Conservation (phyloP, 768 basidiomycete species). For the Tulasnella sp. region DNA sequence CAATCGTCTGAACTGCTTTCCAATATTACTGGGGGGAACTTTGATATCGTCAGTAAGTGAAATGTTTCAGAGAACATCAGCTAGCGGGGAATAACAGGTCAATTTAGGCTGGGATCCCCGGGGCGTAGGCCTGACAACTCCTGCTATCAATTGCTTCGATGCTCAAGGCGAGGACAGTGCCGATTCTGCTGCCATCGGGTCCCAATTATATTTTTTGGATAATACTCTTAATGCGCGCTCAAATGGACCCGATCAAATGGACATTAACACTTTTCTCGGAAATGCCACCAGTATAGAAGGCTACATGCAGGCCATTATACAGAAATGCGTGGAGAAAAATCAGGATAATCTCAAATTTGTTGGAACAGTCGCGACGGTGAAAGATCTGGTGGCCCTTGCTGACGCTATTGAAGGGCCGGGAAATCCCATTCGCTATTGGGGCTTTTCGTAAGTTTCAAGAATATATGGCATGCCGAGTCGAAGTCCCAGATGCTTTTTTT, state of each 20-base stretch:
- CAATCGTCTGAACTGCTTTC: neutral
- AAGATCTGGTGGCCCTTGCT: neutral
- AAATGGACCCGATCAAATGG: neutral
- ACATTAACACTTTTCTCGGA: neutral
- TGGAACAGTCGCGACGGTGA: neutral
- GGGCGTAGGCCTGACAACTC: neutral
- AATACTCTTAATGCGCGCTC: neutral
- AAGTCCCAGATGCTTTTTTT: neutral
- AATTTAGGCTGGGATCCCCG: neutral
- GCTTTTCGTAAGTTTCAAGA: neutral
- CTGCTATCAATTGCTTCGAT: neutral
- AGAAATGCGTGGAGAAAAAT: neutral
- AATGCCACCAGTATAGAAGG: neutral
- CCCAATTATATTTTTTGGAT: no score
- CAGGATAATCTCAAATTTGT: neutral
- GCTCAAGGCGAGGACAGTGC: neutral
- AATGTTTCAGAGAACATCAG: neutral
- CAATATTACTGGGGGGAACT: neutral
- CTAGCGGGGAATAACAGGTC: neutral
- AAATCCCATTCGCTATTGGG: neutral
- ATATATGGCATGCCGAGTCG: neutral
- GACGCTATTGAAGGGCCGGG: neutral
- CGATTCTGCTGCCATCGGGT: neutral
- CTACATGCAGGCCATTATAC: neutral
- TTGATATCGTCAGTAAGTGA: neutral